Evolutionary conservation across 805 yeast species (phyloP).

Genomic region (Candida alai): DNA sequence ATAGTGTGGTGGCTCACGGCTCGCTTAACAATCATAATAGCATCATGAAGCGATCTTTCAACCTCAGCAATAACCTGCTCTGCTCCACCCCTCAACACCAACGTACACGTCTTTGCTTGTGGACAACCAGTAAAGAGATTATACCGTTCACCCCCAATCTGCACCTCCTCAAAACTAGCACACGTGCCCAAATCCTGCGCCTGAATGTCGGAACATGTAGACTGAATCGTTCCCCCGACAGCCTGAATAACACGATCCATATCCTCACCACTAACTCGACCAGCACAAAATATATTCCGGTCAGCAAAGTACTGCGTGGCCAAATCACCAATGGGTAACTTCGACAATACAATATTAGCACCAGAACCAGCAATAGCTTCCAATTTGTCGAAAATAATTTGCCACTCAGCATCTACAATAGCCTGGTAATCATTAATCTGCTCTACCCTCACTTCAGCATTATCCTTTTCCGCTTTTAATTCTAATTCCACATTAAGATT

Average conservation of each 20-base stretch:
- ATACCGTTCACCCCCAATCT: constrained; percentile 93
- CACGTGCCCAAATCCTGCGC: constrained; percentile 80
- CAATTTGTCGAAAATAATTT: constrained; percentile 81
- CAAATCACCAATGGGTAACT: constrained; percentile 94
- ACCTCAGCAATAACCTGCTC: constrained; percentile 98
- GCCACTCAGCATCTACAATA: constrained; percentile 99
- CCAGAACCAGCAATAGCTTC: constrained; percentile 81
- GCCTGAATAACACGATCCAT: constrained; percentile 90
- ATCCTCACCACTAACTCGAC: constrained; percentile 85
- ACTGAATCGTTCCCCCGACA: constrained; percentile 86
- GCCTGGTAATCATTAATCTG: constrained; percentile 92
- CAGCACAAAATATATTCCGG: constrained; percentile 94
- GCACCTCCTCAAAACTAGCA: constrained; percentile 83
- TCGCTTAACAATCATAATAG: constrained; percentile 96
- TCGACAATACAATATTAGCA: constrained; percentile 88
- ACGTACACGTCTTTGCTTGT: constrained; percentile 87
- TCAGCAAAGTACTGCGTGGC: constrained; percentile 99
- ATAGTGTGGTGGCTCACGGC: constrained; percentile 81
- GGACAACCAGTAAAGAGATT: constrained; percentile 93
- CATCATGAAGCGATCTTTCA: constrained; percentile 95
- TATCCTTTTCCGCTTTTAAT: constrained; percentile 96
- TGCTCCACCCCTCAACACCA: constrained; percentile 94
- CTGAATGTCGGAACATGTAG: constrained; percentile 66
- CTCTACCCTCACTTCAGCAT: constrained; percentile 96
- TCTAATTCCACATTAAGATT: constrained; percentile 90